Evolutionary conservation across 2,329 filamentous ascomycete genomes (phyloP).

Genomic region (Neopestalotiopsis rosae): DNA sequence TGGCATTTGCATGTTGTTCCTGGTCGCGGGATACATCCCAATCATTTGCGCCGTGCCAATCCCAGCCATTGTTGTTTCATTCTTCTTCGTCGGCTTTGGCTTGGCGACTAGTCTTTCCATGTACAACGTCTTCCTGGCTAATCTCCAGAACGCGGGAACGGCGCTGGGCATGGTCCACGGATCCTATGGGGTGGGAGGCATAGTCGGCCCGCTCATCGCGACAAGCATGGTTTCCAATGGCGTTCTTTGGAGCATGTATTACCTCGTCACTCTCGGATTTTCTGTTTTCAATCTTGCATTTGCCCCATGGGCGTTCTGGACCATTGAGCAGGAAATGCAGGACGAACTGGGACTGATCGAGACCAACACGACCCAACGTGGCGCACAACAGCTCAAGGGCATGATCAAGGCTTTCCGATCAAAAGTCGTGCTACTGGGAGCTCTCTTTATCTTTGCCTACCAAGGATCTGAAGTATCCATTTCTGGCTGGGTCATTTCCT

Average conservation of each 20-base stretch:
- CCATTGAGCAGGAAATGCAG: conserved; percentile 67
- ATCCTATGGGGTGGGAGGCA: conserved; percentile 69
- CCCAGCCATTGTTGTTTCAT: conserved; percentile 68
- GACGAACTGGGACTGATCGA: conserved; percentile 25
- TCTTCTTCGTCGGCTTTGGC: conserved; percentile 70
- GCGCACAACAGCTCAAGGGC: conserved; percentile 38
- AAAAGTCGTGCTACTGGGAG: conserved; percentile 72
- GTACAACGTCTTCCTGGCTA: conserved; percentile 63
- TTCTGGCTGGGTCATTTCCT: conserved; percentile 86
- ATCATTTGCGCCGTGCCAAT: conserved; percentile 75
- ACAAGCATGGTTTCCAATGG: conserved; percentile 71
- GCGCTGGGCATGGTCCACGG: conserved; percentile 70
- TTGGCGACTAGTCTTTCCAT: conserved; percentile 62
- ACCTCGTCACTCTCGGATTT: conserved; percentile 68
- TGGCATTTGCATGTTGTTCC: conserved; percentile 60
- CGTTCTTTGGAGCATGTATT: conserved; percentile 74
- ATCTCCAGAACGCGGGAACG: conserved; percentile 57
- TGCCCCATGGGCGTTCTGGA: conserved; percentile 71
- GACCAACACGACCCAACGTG: neutral
- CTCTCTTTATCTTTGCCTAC: conserved; percentile 84
- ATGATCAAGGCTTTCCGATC: conserved; percentile 55
- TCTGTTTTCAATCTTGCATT: conserved; percentile 61
- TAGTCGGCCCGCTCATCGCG: conserved; percentile 73
- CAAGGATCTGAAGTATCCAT: conserved; percentile 86
- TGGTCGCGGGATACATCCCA: conserved; percentile 67